Conservation (phyloP, 306 rosid species). For the Hylodesmum podocarpum region DNA sequence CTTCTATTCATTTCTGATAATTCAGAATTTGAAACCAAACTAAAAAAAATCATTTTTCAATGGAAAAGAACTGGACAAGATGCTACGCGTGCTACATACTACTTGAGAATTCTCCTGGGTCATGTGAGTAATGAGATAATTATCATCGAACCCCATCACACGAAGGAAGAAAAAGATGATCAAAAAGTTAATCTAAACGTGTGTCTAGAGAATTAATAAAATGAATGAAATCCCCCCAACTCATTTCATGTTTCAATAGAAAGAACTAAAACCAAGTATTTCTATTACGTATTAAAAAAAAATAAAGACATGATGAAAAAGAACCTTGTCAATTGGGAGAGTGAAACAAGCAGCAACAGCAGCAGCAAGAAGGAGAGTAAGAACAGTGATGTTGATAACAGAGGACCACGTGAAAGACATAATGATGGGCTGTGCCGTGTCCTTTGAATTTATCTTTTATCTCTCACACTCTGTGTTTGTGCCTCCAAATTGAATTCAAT, state of each 20-base stretch:
- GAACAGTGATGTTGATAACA: slow-evolving; percentile 54
- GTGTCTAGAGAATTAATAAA: background rate
- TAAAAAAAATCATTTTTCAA: background rate
- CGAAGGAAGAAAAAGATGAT: background rate
- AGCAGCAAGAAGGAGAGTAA: slow-evolving; percentile 53
- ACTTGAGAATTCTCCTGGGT: background rate
- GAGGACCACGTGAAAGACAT: slow-evolving; percentile 61
- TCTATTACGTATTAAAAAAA: background rate
- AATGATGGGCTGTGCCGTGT: too few species aligned
- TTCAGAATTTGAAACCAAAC: background rate
- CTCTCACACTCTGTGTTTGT: background rate
- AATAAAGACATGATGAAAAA: background rate
- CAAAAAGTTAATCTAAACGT: background rate
- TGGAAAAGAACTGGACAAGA: background rate
- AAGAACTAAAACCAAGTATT: background rate
- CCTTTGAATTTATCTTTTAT: background rate
- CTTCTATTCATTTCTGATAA: background rate
- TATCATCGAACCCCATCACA: background rate
- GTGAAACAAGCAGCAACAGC: slow-evolving; percentile 53
- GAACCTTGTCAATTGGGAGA: slow-evolving; percentile 82
- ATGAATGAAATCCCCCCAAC: background rate
- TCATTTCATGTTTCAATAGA: background rate
- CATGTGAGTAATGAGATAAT: background rate
- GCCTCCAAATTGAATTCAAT: background rate
- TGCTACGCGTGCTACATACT: background rate